Conservation (phyloP, 1,284 basidiomycete genomes). For the Moniliophthora roreri region DNA sequence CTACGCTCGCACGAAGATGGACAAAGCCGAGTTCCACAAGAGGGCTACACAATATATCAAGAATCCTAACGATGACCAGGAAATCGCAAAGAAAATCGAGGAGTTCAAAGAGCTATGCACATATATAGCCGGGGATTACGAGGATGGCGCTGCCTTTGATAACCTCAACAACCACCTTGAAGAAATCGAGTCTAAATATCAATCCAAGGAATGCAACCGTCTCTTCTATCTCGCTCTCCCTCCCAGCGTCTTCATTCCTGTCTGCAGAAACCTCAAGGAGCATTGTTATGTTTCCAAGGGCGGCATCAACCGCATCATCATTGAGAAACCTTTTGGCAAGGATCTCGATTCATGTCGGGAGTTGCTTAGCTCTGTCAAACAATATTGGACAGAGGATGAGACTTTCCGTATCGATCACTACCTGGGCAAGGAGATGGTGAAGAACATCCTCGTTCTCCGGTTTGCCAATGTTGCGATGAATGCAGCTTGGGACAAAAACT, state of each 20-base stretch:
- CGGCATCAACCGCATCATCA: conserved; percentile 86
- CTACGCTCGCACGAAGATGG: conserved; percentile 96
- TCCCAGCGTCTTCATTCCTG: conserved; percentile 89
- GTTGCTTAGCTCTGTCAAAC: conserved; percentile 78
- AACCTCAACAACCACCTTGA: conserved; percentile 75
- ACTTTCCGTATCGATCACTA: conserved; percentile 99
- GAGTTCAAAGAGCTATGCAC: conserved; percentile 80
- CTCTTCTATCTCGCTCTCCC: conserved; percentile 95
- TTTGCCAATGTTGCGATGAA: conserved; percentile 91
- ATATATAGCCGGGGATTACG: conserved; percentile 88
- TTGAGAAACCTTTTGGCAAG: conserved; percentile 97
- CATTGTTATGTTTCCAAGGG: conserved; percentile 71
- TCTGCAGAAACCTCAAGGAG: conserved; percentile 80
- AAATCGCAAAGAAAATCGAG: conserved; percentile 62
- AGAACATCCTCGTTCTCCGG: conserved; percentile 91
- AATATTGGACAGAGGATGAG: conserved; percentile 92
- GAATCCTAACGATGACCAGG: conserved; percentile 61
- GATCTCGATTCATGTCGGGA: conserved; percentile 85
- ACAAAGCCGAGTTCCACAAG: conserved; percentile 81
- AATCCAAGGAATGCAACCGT: conserved; percentile 68
- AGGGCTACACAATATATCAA: conserved; percentile 86
- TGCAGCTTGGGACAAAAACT: conserved; percentile 91
- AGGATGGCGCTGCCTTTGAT: conserved; percentile 78
- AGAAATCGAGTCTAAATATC: conserved; percentile 74
- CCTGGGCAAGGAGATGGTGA: conserved; percentile 98